These are phyloP conservation scores for Phylloporus rhodoxanthus DNA, from an alignment of 768 basidiomycete species.

Conservation along the genomic window DNA sequence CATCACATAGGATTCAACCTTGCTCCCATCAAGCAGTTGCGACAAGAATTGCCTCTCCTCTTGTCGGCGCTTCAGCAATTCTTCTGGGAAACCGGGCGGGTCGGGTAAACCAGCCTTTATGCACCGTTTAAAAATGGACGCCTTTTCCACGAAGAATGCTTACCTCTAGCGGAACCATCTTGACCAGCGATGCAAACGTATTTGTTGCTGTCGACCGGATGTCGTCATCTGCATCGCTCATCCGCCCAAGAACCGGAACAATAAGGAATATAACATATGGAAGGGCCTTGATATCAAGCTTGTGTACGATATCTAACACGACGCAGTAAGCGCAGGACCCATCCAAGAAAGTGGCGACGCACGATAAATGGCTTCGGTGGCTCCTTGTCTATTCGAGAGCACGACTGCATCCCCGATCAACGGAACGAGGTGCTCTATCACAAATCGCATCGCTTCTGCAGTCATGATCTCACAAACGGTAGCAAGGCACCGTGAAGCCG, in stretches of 20 bases:
- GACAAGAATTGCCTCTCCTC: slow-evolving; percentile 86
- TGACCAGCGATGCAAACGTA: slow-evolving; percentile 93
- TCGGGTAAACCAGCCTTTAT: slow-evolving; percentile 90
- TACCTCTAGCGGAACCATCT: slow-evolving; percentile 98
- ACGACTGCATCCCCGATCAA: slow-evolving; percentile 73
- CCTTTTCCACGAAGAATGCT: slow-evolving; percentile 11
- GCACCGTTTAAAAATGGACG: not conserved
- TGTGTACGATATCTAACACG: slow-evolving; percentile 76
- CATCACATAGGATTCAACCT: slow-evolving; percentile 85
- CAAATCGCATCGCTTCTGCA: slow-evolving; percentile 77
- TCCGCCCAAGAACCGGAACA: slow-evolving; percentile 91
- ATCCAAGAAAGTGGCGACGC: slow-evolving; percentile 31
- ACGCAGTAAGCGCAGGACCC: slow-evolving; percentile 9
- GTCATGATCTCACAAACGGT: slow-evolving; percentile 85
- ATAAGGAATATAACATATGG: slow-evolving; percentile 97
- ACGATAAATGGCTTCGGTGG: slow-evolving; percentile 89
- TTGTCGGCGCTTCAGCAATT: slow-evolving; percentile 79
- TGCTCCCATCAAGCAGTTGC: slow-evolving; percentile 90
- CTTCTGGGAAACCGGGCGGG: slow-evolving; percentile 85
- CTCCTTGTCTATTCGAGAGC: slow-evolving; percentile 78
- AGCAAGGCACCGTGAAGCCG: slow-evolving; percentile 81
- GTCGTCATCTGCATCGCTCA: slow-evolving; percentile 92
- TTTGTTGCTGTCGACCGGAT: slow-evolving; percentile 93
- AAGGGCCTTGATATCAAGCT: slow-evolving; percentile 87
- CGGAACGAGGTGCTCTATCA: slow-evolving; percentile 82